phyloP scores from a whole-genome alignment of 2,329 filamentous ascomycete genomes.

The Fusarium oxysporum region DNA sequence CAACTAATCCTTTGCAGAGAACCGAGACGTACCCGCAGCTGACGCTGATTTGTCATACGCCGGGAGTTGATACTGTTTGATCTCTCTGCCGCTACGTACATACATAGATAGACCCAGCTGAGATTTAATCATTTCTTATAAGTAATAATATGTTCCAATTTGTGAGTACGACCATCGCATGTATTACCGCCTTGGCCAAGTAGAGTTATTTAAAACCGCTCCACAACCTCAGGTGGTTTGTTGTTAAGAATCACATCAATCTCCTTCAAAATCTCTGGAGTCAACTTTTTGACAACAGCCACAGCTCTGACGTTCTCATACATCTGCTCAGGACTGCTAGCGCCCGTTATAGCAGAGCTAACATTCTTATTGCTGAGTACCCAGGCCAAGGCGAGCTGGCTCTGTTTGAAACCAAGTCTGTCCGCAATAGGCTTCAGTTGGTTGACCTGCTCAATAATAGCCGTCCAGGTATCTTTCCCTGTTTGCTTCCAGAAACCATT shows the following conservation, averaged over 20 bases:
- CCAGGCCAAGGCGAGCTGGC: constrained; percentile 70
- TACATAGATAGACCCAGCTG: neutral
- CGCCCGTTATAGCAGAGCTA: constrained; percentile 71
- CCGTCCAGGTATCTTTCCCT: constrained; percentile 64
- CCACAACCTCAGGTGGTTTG: constrained; percentile 61
- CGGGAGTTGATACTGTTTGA: neutral
- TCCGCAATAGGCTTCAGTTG: constrained; percentile 72
- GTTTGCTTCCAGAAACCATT: constrained; percentile 64
- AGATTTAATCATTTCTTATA: neutral
- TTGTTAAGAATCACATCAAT: constrained; percentile 70
- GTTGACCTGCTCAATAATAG: constrained; percentile 69
- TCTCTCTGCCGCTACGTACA: neutral
- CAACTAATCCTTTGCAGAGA: neutral
- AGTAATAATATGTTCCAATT: neutral
- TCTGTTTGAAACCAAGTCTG: constrained; percentile 68
- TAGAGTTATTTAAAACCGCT: constrained; percentile 35
- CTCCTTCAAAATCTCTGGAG: constrained; percentile 67
- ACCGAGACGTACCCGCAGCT: neutral
- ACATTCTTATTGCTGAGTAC: constrained; percentile 71
- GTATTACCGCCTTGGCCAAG: neutral
- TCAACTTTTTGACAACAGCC: constrained; percentile 65
- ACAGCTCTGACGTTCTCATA: constrained; percentile 69
- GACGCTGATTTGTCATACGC: constrained; percentile 31
- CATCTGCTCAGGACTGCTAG: constrained; percentile 68
- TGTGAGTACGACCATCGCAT: neutral